Evolutionary conservation across 495 filamentous ascomycete species (phyloP).

Genomic region (Letharia lupina): DNA sequence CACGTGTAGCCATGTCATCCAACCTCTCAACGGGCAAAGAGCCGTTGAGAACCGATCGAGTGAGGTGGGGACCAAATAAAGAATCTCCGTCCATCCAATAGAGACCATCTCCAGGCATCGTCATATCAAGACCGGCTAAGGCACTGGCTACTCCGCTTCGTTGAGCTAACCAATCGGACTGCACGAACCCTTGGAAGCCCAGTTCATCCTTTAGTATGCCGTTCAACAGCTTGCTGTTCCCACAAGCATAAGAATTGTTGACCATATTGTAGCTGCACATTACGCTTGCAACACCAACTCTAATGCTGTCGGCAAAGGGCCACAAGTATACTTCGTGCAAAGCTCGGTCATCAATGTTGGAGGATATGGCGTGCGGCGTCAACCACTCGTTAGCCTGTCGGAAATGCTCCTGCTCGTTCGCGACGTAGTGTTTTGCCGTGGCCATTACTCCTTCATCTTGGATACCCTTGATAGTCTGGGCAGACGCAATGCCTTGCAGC

Average conservation of each 20-base stretch:
- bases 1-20: conserved; percentile 88
- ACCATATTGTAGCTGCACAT: conserved; percentile 90
- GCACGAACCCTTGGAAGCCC: conserved; percentile 90
- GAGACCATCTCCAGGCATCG: conserved; percentile 87
- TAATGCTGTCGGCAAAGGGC: conserved; percentile 82
- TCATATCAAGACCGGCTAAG: conserved; percentile 84
- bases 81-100: conserved; percentile 67
- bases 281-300: conserved; percentile 75
- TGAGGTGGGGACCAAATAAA: conserved; percentile 74
- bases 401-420: conserved; percentile 87
- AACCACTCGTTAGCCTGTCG: conserved; percentile 67
- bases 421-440: conserved; percentile 72
- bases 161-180: conserved; percentile 90
- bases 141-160: conserved; percentile 71
- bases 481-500: conserved; percentile 57
- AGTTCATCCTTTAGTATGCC: conserved; percentile 91
- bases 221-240: conserved; percentile 86
- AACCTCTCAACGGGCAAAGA: conserved; percentile 74
- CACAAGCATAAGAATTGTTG: conserved; percentile 86
- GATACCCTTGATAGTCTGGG: conserved; percentile 66
- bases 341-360: conserved; percentile 75
- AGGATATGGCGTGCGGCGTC: conserved; percentile 62
- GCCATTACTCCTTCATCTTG: conserved; percentile 75
- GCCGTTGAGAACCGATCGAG: conserved; percentile 68
- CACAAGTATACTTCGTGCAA: conserved; percentile 81